phyloP scores from a whole-genome alignment of 2,329 filamentous ascomycete genomes.

The Ceratocystis smalleyi region DNA sequence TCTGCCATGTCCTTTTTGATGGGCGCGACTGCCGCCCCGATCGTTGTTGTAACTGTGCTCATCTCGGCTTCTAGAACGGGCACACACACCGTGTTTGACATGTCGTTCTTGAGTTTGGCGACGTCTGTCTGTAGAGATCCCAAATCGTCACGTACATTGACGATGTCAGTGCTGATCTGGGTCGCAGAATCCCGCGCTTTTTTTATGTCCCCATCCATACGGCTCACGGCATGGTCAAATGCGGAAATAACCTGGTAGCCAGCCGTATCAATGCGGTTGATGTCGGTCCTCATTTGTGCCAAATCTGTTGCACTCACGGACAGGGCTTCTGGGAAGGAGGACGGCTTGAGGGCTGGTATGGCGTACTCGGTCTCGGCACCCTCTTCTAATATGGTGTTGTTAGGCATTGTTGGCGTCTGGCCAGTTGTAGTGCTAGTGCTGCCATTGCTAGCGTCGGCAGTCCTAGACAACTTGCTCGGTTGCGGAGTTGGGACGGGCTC shows the following conservation, averaged over 20 bases:
- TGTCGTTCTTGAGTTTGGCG: constrained; percentile 15
- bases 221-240: constrained; percentile 25
- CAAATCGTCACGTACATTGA: constrained; percentile 21
- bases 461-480: constrained; percentile 3
- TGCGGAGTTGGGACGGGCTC: constrained; percentile 15
- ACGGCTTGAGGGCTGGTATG: neutral
- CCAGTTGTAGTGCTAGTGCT: neutral
- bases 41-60: neutral
- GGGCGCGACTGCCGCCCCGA: neutral
- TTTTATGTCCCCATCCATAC: constrained; percentile 25
- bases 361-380: constrained; percentile 1
- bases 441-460: neutral
- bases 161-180: constrained; percentile 21
- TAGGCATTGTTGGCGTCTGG: neutral
- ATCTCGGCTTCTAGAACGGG: constrained; percentile 1
- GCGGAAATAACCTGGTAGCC: constrained; percentile 26
- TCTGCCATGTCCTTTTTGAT: constrained; percentile 1
- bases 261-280: constrained; percentile 26
- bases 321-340: constrained; percentile 4
- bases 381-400: neutral
- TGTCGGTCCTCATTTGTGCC: constrained; percentile 20
- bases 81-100: neutral
- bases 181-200: constrained; percentile 23
- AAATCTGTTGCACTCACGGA: constrained; percentile 3
- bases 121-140: constrained; percentile 21